These are phyloP conservation scores for Saccharomyces hybrid DNA, from an alignment of 1,139 yeast species.

Conservation along the genomic window DNA sequence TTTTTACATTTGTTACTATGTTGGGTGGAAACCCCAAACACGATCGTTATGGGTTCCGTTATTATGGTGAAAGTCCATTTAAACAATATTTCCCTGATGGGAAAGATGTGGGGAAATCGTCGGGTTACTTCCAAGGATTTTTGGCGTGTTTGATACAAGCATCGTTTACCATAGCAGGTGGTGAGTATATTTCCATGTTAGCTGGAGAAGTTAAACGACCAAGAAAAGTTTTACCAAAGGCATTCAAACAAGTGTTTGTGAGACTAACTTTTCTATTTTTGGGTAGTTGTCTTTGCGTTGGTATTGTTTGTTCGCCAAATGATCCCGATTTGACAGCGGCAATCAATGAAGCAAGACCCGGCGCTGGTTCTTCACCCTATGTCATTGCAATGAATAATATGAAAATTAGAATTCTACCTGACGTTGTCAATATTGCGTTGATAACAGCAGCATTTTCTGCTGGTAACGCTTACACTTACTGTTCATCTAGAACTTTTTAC, in stretches of 20 bases:
- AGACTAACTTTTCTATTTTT: slow-evolving; percentile 65
- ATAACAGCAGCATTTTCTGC: slow-evolving; percentile 63
- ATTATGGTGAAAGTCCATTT: slow-evolving; percentile 53
- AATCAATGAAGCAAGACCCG: slow-evolving; percentile 42
- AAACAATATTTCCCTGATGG: slow-evolving; percentile 53
- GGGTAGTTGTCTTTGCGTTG: slow-evolving; percentile 54
- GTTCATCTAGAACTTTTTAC: slow-evolving; percentile 52
- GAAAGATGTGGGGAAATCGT: slow-evolving; percentile 23
- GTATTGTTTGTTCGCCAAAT: slow-evolving; percentile 48
- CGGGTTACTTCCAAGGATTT: slow-evolving; percentile 69
- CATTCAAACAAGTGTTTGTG: slow-evolving; percentile 69
- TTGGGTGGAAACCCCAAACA: slow-evolving; percentile 72
- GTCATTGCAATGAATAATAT: slow-evolving; percentile 54
- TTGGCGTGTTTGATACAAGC: slow-evolving; percentile 54
- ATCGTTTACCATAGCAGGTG: slow-evolving; percentile 71
- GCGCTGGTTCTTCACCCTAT: slow-evolving; percentile 58
- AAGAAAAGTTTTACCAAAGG: slow-evolving; percentile 65
- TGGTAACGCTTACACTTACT: slow-evolving; percentile 64
- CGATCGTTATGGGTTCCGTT: slow-evolving; percentile 60
- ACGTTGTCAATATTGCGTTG: slow-evolving; percentile 54
- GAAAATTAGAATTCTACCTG: slow-evolving; percentile 49
- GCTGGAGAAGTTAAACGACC: slow-evolving; percentile 82
- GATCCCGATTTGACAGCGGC: slow-evolving; percentile 42
- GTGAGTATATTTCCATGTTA: slow-evolving; percentile 76
- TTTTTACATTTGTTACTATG: slow-evolving; percentile 73